Evolutionary conservation across 2,329 filamentous ascomycete genomes (phyloP), one percentile per base, ranked within the genome.

Genomic region (Trichothecium roseum): DNA sequence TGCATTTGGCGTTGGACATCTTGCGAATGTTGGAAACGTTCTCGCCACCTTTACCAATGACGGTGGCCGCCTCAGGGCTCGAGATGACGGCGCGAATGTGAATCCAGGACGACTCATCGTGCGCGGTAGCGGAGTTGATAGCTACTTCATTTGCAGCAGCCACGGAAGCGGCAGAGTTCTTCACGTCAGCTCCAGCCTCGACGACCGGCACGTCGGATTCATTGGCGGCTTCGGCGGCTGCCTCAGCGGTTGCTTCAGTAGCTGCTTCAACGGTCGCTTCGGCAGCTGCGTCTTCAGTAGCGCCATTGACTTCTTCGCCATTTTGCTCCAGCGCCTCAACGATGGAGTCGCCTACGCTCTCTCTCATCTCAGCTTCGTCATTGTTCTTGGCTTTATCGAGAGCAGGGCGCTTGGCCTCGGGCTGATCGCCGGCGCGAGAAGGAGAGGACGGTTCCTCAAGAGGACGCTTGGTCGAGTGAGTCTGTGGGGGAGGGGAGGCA

Each of bases 11-110:
- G 50, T 87, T 88, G 35, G 91, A 95, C 64, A 94, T 72, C 57
- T 85, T 86, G 47, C 91, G 80, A 54, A 98, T 96, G 64, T 94
- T 86, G 47, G 88, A 94, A 32, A 98, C 91, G 54, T 98, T 98
- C 69, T 98, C 91, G 56, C 91, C 91, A 44, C 88, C 89, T 66
- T 98, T 98, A 55, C 91, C 91, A 61, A 98, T 98, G 46, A 95
- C 86, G 33, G 91, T 98, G 28, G 91, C 91, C 47, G 91, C 91
- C 62, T 98, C 91, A 31, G 87, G 86, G 60, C 89, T 98, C 35
- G 89, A 94, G 51, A 98, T 98, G 51, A 95, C 88, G 37, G 91
- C 86, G 48, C 91, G 84, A 50, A 98, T 84, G 57, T 98, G 91
- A 47, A 98, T 88, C 89, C 91, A 98, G 32, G 81, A 81, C 32